Base-by-base conservation (phyloP, 176 grass and related monocot species). In the Raddia guianensis region DNA sequence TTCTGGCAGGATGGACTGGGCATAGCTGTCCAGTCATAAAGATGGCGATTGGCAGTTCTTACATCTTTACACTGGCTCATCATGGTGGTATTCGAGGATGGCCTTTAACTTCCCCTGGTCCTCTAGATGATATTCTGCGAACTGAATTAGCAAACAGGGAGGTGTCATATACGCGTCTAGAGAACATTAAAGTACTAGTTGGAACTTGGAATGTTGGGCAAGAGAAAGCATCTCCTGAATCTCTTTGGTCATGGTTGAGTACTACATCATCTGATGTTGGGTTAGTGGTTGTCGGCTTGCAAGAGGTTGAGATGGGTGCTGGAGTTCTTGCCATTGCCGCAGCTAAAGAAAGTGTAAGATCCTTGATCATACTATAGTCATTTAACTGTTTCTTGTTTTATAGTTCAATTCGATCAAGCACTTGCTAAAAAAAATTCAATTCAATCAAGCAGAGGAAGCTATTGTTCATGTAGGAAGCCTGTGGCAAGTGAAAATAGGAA, bases 271-370 rank as follows among this genome's bases (percentile, higher is more conserved):
- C 68, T 63, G 90, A 95, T 82, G 86, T 88, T 84, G 96, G 86
- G 21, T 83, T 99, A 45, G 88, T 99, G 52, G 92, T 99, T 59
- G 75, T 99, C 77, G 96, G 96, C 51, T 84, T 99, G 79, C 96
- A 99, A 80, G 96, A 99, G 84, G 92, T 99, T 40, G 96, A 99
- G 82, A 99, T 99, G 96, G 96, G 96, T 84, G 96, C 96, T 77
- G 96, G 96, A 45, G 89, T 93, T 86, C 96, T 99, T 89, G 96
- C 96, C 55, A 93, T 99, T 90, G 90, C 96, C 49, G 96, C 92
- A 5, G 96, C 96, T 57, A 99, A 99, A 86, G 96, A 99, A 91
- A 95, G 92, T 86, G 96, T 99, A 91, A 91, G 83, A 83, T 70
- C 63, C 51, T 85, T 84, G 69, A 65, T 66, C 85, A 34, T 70